Conservation (phyloP, 768 basidiomycete genomes). For the Cystobasidium ongulense region DNA sequence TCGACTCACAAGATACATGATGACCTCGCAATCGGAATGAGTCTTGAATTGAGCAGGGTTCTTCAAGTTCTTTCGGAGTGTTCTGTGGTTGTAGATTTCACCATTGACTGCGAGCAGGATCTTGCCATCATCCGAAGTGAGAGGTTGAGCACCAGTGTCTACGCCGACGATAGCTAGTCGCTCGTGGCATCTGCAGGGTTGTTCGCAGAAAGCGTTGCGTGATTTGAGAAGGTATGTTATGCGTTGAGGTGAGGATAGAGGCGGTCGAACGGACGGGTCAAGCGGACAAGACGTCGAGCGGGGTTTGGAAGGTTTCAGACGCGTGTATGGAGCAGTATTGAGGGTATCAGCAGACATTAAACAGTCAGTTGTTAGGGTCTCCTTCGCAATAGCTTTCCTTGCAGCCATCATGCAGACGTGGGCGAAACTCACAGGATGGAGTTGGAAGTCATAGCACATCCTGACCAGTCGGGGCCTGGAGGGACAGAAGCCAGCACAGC, state of each 20-base stretch:
- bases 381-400: not conserved
- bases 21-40: constrained; percentile 95
- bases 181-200: constrained; percentile 57
- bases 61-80: constrained; percentile 62
- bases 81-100: constrained; percentile 95
- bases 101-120: constrained; percentile 87
- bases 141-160: constrained; percentile 92
- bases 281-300: not conserved
- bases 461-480: constrained; percentile 97
- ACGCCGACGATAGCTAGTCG: constrained; percentile 96
- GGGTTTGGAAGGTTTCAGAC: not conserved
- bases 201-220: not conserved
- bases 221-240: not conserved
- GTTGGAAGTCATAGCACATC: constrained; percentile 60
- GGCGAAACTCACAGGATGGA: constrained; percentile 55
- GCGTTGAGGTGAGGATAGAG: not conserved
- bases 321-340: not conserved
- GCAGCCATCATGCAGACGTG: not conserved
- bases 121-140: constrained; percentile 75
- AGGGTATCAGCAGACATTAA: not conserved
- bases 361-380: not conserved
- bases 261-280: not conserved
- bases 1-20: constrained; percentile 72
- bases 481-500: not conserved
- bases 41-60: constrained; percentile 75